phyloP scores from a whole-genome alignment of 2,329 filamentous ascomycete genomes.

The Colletotrichum neosansevieriae region DNA sequence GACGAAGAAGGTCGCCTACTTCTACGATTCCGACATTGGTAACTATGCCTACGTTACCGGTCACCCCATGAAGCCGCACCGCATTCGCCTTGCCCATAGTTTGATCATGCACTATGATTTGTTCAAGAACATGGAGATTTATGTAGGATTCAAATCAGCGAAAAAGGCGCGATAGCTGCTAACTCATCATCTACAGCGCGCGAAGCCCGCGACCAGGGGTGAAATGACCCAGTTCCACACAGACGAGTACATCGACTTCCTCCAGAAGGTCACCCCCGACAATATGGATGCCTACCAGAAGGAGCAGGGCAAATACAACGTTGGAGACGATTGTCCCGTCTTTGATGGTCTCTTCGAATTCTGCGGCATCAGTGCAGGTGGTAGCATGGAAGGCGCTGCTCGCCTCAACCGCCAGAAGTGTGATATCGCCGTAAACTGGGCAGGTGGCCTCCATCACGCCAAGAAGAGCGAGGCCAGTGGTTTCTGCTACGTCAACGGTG shows the following conservation, averaged over 20 bases:
- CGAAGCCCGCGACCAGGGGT: slow-evolving; percentile 87
- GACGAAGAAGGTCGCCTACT: slow-evolving; percentile 92
- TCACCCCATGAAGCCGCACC: slow-evolving; percentile 99
- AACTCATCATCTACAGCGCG: slow-evolving; percentile 66
- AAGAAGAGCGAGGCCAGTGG: slow-evolving; percentile 97
- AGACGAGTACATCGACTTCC: slow-evolving; percentile 94
- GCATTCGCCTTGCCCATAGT: slow-evolving; percentile 93
- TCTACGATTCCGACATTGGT: slow-evolving; percentile 97
- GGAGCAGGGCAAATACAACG: slow-evolving; percentile 94
- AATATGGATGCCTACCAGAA: slow-evolving; percentile 96
- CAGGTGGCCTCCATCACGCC: slow-evolving; percentile 94
- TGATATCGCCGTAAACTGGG: slow-evolving; percentile 99
- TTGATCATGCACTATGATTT: slow-evolving; percentile 96
- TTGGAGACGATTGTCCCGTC: slow-evolving; percentile 96
- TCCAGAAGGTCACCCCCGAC: slow-evolving; percentile 95
- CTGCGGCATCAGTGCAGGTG: slow-evolving; percentile 93
- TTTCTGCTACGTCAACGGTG: slow-evolving; percentile 98
- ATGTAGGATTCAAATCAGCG: slow-evolving; percentile 70
- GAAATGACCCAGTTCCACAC: slow-evolving; percentile 97
- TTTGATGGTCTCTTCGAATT: slow-evolving; percentile 99
- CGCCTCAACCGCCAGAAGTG: slow-evolving; percentile 91
- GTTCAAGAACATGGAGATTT: slow-evolving; percentile 97
- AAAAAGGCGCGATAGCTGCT: slow-evolving; percentile 42
- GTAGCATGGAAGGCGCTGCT: slow-evolving; percentile 92
- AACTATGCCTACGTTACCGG: slow-evolving; percentile 98